Evolutionary conservation across 1,284 basidiomycete genomes (phyloP), one percentile per base, ranked within the genome.

Genomic region (Rhodotorula sp.): DNA sequence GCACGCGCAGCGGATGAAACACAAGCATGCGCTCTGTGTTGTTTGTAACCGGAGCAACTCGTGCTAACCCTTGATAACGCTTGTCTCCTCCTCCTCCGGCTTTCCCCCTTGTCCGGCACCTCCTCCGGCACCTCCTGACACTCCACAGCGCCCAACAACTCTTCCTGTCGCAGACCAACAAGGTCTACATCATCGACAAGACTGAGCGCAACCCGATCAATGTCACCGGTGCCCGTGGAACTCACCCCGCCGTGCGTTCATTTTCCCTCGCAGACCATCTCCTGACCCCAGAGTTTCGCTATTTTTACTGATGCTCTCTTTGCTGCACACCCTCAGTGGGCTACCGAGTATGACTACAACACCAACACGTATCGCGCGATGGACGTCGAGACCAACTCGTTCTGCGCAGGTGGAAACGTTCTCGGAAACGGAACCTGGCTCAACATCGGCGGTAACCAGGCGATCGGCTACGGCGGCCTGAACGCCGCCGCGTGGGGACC

Each of bases 311-410:
- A 15, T 5, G 23, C 29, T 21, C 26, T 26, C 10, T 21, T 26
- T 54, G 23, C 23, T n/a, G 3, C 47, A 20, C 21, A 3, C 7
- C 29, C 16, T 26, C 43, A 49, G 60, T 58, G 56, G 64, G 83
- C 82, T 21, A 79, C 80, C 59, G 84, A 84, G 75, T 84, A 84
- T 70, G 82, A 85, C 71, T 76, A 82, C 43, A 74, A 76, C n/a
- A 83, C 82, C 21, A 84, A 85, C 75, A 75, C 73, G 18, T 80
- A 76, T 67, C 81, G 82, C 15, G 65, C 83, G 7, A 85, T 95
- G 89, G 89, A 90, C 68, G 85, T 96, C 57, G 77, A 82, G 65
- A 91, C 90, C 56, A 95, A 95, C 81, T 85, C 87, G 20, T 96
- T 96, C 69, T 78, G 83, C 71, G 83, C 83, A 0, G 84, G 84